Evolutionary conservation across 768 basidiomycete genomes (phyloP), one percentile per base, ranked within the genome.

Genomic region (Cantharellus anzutake): DNA sequence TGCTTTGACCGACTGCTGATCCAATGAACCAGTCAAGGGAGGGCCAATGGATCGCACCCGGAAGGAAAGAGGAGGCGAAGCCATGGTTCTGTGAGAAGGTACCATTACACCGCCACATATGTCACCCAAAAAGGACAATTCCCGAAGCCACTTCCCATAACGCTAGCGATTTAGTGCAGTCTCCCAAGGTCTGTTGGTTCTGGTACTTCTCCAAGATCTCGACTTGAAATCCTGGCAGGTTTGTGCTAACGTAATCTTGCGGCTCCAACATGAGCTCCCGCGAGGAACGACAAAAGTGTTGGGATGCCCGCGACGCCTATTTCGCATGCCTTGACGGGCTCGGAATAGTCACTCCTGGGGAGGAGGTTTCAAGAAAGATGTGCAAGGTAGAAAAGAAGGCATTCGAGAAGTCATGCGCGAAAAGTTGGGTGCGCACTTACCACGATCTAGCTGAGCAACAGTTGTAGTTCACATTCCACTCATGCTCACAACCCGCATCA

Each of bases 231-330:
- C 20, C 20, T 29, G 20, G 20, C 20, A 29, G 20, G 20, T 29
- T 29, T 29, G 20, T 29, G 20, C 20, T 29, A 29, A 29, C 20
- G 20, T 29, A 29, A 29, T 29, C 20, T 29, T 29, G 20, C 20
- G 20, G 20, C 20, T 29, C 20, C 20, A 29, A 29, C 20, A 29
- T 29, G 20, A 29, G 20, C 20, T 29, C 20, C 20, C 60, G 62
- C 14, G 41, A 83, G 67, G 81, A 86, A 65, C 78, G 93, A 4
- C 73, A 83, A 63, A 76, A 76, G 61, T 98, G 93, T 71, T 98
- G 92, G 92, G 82, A 85, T 40, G 71, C 73, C 20, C 74, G 92
- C 59, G 91, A 97, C 69, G 73, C 74, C 2, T 96, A 94, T 69
- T 96, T 90, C 68, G 71, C 74, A 2, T 98, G 93, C 69, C 75